Conservation (phyloP, 1,284 basidiomycete genomes). For the Ganoderma lingzhi region DNA sequence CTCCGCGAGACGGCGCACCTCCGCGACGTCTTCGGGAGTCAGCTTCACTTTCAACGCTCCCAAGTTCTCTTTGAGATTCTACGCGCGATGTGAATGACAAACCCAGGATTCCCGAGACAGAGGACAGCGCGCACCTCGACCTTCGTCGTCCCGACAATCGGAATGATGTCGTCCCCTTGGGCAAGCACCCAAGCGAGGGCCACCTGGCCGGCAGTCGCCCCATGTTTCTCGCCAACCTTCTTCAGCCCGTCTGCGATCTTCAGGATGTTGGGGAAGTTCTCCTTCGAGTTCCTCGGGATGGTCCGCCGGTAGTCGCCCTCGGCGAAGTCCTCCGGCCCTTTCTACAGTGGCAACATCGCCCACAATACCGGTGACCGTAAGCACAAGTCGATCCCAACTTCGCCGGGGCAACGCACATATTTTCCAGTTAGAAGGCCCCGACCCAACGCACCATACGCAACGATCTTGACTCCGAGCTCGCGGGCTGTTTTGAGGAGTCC, state of each 20-base stretch:
- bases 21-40: constrained; percentile 38
- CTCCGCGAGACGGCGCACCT: constrained; percentile 39
- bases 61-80: constrained; percentile 47
- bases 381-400: not conserved
- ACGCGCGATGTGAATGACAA: not conserved
- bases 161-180: constrained; percentile 46
- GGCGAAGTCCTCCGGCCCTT: constrained; percentile 55
- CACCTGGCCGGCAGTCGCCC: constrained; percentile 50
- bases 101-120: no score
- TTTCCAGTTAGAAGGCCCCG: not conserved
- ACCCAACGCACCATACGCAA: constrained; percentile 53
- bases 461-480: constrained; percentile 39
- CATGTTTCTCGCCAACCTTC: constrained; percentile 43
- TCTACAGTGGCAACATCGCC: not conserved
- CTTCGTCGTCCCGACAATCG: constrained; percentile 47
- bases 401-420: not conserved
- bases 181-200: constrained; percentile 53
- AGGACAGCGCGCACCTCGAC: constrained; percentile 25
- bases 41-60: constrained; percentile 40
- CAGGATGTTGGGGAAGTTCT: constrained; percentile 56
- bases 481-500: constrained; percentile 48
- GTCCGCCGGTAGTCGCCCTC: constrained; percentile 53
- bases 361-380: not conserved
- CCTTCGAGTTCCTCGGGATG: constrained; percentile 47
- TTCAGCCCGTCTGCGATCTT: constrained; percentile 48